These are phyloP conservation scores for Oidium heveae DNA, from an alignment of 2,329 filamentous ascomycete genomes.

Conservation along the genomic window DNA sequence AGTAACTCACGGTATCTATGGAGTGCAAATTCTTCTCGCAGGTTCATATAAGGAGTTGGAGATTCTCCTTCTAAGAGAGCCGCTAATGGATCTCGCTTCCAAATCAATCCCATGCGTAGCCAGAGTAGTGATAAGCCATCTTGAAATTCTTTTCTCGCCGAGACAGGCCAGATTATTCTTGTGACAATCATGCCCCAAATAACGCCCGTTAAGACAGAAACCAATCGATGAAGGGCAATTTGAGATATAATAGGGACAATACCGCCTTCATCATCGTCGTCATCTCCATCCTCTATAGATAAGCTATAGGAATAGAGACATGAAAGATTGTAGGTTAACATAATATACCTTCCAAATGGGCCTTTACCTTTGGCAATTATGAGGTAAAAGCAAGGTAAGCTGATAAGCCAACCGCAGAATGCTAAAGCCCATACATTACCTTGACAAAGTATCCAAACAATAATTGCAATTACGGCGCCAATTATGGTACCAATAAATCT, in stretches of 20 bases:
- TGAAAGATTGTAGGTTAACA: conserved; percentile 88
- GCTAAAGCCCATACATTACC: conserved; percentile 55
- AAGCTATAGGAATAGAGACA: conserved; percentile 86
- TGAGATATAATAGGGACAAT: conserved; percentile 61
- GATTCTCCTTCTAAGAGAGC: conserved; percentile 36
- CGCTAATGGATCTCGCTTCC: conserved; percentile 77
- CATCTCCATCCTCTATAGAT: conserved; percentile 51
- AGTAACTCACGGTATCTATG: conserved; percentile 44
- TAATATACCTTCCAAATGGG: conserved; percentile 75
- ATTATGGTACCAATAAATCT: conserved; percentile 70
- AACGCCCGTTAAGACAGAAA: conserved; percentile 65
- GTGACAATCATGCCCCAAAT: conserved; percentile 84
- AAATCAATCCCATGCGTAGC: conserved; percentile 83
- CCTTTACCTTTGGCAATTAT: conserved; percentile 66
- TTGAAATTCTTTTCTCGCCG: conserved; percentile 65
- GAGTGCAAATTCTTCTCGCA: conserved; percentile 68
- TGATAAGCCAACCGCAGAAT: conserved; percentile 58
- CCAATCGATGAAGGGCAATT: conserved; percentile 68
- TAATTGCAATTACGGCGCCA: conserved; percentile 48
- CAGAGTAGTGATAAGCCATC: conserved; percentile 78
- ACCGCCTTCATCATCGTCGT: conserved; percentile 74
- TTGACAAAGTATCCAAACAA: conserved; percentile 52
- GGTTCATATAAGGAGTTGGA: conserved; percentile 49
- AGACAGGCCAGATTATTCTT: conserved; percentile 78
- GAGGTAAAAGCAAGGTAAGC: conserved; percentile 68